Conservation (phyloP, 805 yeast genomes). For the Yarrowia sp. region DNA sequence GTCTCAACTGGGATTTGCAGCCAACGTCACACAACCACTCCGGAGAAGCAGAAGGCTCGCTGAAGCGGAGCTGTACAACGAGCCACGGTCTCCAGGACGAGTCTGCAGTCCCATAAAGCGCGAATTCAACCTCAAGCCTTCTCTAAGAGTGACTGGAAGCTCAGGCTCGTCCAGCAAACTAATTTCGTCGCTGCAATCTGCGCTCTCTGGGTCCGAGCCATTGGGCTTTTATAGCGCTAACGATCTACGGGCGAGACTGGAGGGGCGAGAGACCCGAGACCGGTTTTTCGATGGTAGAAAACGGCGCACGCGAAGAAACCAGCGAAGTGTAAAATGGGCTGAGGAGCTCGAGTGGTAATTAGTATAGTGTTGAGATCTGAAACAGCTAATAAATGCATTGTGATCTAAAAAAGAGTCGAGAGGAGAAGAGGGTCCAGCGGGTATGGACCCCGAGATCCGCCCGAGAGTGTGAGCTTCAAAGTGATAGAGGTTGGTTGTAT, state of each 20-base stretch:
- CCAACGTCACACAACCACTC: constrained; percentile 17
- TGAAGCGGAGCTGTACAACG: not conserved
- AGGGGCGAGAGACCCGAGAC: constrained; percentile 4
- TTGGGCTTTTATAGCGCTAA: constrained; percentile 17
- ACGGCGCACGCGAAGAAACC: not conserved
- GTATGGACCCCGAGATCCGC: not conserved
- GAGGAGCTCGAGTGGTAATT: constrained; percentile 25
- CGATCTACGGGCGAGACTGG: constrained; percentile 1
- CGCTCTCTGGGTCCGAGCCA: not conserved
- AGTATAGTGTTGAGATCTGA: not conserved
- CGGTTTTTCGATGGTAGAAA: constrained; percentile 5
- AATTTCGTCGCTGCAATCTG: not conserved
- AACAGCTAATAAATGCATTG: constrained; percentile 1
- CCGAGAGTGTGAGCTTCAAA: not conserved
- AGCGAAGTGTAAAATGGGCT: constrained; percentile 6
- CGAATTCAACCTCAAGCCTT: not conserved
- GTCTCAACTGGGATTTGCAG: constrained; percentile 3
- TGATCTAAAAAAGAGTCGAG: not conserved
- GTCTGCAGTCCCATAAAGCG: constrained; percentile 7
- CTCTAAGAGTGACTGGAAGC: not conserved
- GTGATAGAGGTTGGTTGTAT: no score
- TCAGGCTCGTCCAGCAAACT: constrained; percentile 4
- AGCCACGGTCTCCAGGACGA: constrained; percentile 13
- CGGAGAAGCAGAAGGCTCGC: not conserved
- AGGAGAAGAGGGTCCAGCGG: no score